Evolutionary conservation across 768 basidiomycete species (phyloP).

Genomic region (Agaricus sinodeliciosus): DNA sequence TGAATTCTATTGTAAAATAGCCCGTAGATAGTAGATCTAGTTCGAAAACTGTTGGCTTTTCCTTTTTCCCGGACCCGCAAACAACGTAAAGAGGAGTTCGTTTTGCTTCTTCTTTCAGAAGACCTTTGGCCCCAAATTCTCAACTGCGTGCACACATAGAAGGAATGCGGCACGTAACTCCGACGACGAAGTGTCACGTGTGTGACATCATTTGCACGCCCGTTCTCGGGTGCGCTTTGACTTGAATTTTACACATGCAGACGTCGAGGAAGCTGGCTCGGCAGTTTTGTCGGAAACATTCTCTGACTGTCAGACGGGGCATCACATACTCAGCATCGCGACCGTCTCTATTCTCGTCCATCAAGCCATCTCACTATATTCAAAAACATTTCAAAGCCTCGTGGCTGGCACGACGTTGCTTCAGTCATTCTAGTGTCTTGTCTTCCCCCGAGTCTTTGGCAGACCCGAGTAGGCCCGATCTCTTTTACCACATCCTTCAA

Average conservation of each 20-base stretch:
- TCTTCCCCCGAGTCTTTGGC: constrained; percentile 18
- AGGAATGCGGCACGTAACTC: no score
- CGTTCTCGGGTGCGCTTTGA: neutral
- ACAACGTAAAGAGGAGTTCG: no score
- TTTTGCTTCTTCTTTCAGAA: neutral
- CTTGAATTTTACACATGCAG: neutral
- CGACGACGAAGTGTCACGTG: neutral
- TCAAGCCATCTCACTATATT: neutral
- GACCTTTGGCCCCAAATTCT: no score
- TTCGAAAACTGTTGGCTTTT: neutral
- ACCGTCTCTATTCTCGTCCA: neutral
- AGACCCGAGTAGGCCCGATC: constrained; percentile 57
- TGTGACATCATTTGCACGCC: neutral
- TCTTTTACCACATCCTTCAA: constrained; percentile 63
- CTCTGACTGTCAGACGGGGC: neutral
- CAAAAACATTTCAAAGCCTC: no score
- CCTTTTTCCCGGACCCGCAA: no score
- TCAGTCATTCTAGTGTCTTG: neutral
- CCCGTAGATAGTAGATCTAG: neutral
- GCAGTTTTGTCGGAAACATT: neutral
- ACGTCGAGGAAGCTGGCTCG: neutral
- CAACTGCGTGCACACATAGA: no score
- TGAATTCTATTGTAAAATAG: constrained; percentile 32
- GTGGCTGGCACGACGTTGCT: neutral
- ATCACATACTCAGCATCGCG: neutral